Percentiles rank a stretch among this genome's conserved stretches.
phyloP scores from a whole-genome alignment of 305 asterid genomes.

The Fraxinus velutina region DNA sequence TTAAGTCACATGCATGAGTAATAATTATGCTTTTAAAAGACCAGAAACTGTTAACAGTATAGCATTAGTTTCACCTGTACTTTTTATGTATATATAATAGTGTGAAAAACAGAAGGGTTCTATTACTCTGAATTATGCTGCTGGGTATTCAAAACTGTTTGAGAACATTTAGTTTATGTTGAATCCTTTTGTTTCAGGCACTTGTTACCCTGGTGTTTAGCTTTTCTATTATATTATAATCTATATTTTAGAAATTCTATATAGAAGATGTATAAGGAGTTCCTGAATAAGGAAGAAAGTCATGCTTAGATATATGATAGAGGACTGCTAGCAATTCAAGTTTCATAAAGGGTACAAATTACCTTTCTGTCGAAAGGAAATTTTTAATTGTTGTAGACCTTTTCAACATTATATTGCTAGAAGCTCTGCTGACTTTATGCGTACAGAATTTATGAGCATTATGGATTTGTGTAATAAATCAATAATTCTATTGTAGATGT shows the following conservation, averaged over 20 bases:
- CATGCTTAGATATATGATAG: not conserved
- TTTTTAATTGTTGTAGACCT: not conserved
- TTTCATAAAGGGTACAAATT: slow-evolving; percentile 2
- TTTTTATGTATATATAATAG: not conserved
- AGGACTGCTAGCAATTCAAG: slow-evolving; percentile 11
- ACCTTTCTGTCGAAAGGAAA: slow-evolving; percentile 13
- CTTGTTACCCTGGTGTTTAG: not conserved
- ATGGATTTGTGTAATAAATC: not conserved
- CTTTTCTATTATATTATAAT: not conserved
- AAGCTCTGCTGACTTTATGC: not conserved
- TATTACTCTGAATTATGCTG: not conserved
- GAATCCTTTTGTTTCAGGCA: slow-evolving; percentile 7
- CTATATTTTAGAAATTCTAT: not conserved
- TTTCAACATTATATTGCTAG: not conserved
- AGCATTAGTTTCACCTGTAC: slow-evolving; percentile 7
- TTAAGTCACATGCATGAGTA: not conserved
- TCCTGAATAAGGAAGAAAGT: not conserved
- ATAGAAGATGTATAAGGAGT: not conserved
- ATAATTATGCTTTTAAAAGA: slow-evolving; percentile 13
- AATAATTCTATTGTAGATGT: not conserved
- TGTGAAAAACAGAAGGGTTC: not conserved
- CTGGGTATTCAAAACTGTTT: slow-evolving; percentile 2
- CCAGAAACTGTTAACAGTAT: slow-evolving; percentile 10
- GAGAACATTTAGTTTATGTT: slow-evolving; percentile 12
- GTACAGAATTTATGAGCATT: not conserved